A percentile compares a stretch with the other conserved stretches of the same genome.
Conservation (phyloP, 2,329 filamentous ascomycete species). For the Lasiodiplodia sp. region DNA sequence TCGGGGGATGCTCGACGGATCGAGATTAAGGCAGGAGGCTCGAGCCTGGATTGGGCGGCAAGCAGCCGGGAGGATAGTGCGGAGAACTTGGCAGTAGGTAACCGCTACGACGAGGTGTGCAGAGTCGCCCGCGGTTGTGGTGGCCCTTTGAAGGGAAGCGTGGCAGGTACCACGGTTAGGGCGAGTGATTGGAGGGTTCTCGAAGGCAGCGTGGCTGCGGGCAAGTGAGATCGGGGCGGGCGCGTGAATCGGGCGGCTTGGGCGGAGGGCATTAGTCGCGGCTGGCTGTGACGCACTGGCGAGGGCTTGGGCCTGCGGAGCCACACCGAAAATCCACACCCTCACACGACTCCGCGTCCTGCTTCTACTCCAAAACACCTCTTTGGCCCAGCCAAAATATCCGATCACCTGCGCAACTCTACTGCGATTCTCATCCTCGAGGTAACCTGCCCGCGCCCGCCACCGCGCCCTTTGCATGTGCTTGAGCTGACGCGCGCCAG, state of each 20-base stretch:
- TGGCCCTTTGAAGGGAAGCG: not conserved
- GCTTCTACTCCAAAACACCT: conserved; percentile 4
- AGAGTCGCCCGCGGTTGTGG: not conserved
- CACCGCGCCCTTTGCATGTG: not conserved
- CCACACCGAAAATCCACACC: conserved; percentile 28
- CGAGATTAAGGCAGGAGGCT: conserved; percentile 3
- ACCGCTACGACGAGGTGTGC: not conserved
- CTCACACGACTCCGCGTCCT: conserved; percentile 22
- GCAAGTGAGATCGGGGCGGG: not conserved
- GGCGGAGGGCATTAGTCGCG: not conserved
- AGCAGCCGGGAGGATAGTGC: conserved; percentile 3
- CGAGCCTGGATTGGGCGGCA: conserved; percentile 18
- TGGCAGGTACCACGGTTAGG: not conserved
- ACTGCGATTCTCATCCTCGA: not conserved
- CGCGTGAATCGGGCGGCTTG: conserved; percentile 11
- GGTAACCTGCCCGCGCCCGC: conserved; percentile 10
- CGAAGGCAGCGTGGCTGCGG: not conserved
- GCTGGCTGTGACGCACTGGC: conserved; percentile 18
- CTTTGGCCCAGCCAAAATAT: not conserved
- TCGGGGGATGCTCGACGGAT: conserved; percentile 4
- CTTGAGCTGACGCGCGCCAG: conserved; percentile 24
- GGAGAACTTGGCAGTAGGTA: conserved; percentile 13
- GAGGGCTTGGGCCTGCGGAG: not conserved
- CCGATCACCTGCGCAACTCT: not conserved
- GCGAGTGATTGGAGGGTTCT: conserved; percentile 2